Base-by-base conservation (phyloP, 768 basidiomycete species). In the Rhizopogon rudus region DNA sequence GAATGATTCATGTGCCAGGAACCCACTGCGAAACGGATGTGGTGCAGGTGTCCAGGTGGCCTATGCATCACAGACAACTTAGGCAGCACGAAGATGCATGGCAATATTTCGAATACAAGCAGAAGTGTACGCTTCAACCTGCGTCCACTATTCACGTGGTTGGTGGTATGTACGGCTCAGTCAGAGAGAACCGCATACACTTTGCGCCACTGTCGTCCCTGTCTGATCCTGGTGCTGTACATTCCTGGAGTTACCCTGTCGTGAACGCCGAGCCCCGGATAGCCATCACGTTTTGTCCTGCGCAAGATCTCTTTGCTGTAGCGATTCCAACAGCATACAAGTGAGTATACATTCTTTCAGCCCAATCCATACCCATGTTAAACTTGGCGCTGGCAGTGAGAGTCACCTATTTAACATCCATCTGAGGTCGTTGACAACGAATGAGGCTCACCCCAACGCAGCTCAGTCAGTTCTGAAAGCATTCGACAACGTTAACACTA, bases 231-330 rank as follows among this genome's bases (percentile, higher is more conserved):
- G 25, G 4, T 25, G 25, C 4, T 25, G 25, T 25, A 4, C 3
- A 25, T 25, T 25, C 49, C 37, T 80, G 79, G 79, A 76, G 74
- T 1, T 77, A 80, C 57, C 49, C 64, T 25, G 76, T 79, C 67
- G 66, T 20, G 20, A 20, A 64, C 13, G 73, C 75, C 39, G 77
- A n/a, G 71, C 67, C 43, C 74, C 80, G 54, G 72, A 4, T 80
- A 25, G 81, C 83, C 58, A 81, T 83, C 50, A 80, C 81, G 0
- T 81, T 83, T 75, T 80, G 81, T 66, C 80, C 79, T 10, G 69
- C 74, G 5, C 79, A 81, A 65, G 79, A 83, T 64, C 63, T 84
- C 4, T 68, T 82, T 16, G 77, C 80, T 12, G 74, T 83, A 12
- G 75, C 82, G 14, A 71, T 75, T 65, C 77, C 9, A 71, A 77